Evolutionary conservation across 2,329 filamentous ascomycete genomes (phyloP).

Genomic region (Calonectria ilicicola): DNA sequence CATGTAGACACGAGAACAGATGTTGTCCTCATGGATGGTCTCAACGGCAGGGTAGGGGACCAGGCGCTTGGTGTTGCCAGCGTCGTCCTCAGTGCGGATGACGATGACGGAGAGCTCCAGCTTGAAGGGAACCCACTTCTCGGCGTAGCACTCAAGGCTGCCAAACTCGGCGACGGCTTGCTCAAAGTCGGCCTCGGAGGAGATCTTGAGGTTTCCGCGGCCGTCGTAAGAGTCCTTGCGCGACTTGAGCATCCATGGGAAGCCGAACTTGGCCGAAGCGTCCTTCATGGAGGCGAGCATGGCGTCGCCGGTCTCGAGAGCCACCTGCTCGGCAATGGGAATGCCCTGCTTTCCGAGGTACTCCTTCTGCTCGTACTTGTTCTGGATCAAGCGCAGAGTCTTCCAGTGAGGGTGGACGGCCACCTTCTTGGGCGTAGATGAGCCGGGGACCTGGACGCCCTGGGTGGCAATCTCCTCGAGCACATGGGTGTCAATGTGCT

Average conservation of each 20-base stretch:
- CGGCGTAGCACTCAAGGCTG: conserved; percentile 82
- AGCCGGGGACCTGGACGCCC: conserved; percentile 63
- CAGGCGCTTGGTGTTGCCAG: conserved; percentile 60
- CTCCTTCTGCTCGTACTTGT: conserved; percentile 92
- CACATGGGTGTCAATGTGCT: conserved; percentile 92
- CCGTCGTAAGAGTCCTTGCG: conserved; percentile 93
- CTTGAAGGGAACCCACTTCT: conserved; percentile 88
- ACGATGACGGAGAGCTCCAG: conserved; percentile 96
- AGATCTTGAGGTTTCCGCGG: conserved; percentile 72
- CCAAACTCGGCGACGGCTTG: conserved; percentile 78
- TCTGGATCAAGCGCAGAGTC: conserved; percentile 89
- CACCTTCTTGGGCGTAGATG: conserved; percentile 60
- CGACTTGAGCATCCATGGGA: conserved; percentile 93
- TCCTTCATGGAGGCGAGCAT: conserved; percentile 71
- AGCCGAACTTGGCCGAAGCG: conserved; percentile 75
- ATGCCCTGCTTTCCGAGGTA: conserved; percentile 77
- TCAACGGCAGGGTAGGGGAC: conserved; percentile 91
- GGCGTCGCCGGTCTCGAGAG: conserved; percentile 67
- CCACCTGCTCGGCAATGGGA: conserved; percentile 77
- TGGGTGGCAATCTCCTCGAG: conserved; percentile 82
- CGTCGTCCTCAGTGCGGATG: conserved; percentile 82
- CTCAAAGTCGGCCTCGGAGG: conserved; percentile 60
- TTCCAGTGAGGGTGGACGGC: conserved; percentile 85
- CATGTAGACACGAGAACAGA: conserved; percentile 92
- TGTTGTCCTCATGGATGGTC: conserved; percentile 93